These are phyloP conservation scores for Ogataea minuta DNA, from an alignment of 805 yeast species.

Conservation along the genomic window DNA sequence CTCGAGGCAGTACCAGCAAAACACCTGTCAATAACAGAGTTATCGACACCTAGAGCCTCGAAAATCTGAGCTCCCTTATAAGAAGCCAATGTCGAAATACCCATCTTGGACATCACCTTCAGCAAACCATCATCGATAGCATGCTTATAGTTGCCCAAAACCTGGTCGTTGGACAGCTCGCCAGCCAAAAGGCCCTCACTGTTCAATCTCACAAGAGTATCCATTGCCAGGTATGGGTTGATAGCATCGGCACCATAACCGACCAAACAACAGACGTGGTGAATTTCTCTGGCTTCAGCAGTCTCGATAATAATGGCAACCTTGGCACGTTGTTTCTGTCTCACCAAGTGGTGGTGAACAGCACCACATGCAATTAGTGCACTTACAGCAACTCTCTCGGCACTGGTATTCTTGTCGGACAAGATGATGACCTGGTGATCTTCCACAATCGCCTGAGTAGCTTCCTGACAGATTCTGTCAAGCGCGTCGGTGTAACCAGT, in stretches of 20 bases:
- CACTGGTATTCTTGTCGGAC: conserved; percentile 63
- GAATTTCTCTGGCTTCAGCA: conserved; percentile 97
- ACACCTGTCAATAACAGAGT: conserved; percentile 91
- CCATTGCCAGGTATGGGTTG: conserved; percentile 91
- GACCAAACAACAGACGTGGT: conserved; percentile 87
- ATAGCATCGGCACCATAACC: conserved; percentile 98
- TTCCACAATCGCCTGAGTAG: conserved; percentile 78
- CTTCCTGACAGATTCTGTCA: conserved; percentile 83
- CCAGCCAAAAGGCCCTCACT: conserved; percentile 68
- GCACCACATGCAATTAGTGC: conserved; percentile 94
- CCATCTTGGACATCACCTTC: conserved; percentile 99
- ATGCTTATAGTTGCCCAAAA: conserved; percentile 75
- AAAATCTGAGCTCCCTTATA: conserved; percentile 99
- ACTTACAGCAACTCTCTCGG: conserved; percentile 73
- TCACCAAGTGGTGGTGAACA: conserved; percentile 92
- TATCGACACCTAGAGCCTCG: conserved; percentile 94
- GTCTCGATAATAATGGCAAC: conserved; percentile 91
- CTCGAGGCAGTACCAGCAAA: conserved; percentile 97
- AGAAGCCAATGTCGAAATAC: conserved; percentile 96
- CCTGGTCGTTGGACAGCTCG: conserved; percentile 52
- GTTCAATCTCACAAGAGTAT: conserved; percentile 82
- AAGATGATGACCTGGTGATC: conserved; percentile 73
- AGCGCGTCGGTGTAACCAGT: conserved; percentile 82
- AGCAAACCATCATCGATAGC: conserved; percentile 89
- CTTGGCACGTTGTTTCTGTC: conserved; percentile 93